Evolutionary conservation across 805 yeast genomes (phyloP).

Genomic region (Saccharomycopsis fermentans): DNA sequence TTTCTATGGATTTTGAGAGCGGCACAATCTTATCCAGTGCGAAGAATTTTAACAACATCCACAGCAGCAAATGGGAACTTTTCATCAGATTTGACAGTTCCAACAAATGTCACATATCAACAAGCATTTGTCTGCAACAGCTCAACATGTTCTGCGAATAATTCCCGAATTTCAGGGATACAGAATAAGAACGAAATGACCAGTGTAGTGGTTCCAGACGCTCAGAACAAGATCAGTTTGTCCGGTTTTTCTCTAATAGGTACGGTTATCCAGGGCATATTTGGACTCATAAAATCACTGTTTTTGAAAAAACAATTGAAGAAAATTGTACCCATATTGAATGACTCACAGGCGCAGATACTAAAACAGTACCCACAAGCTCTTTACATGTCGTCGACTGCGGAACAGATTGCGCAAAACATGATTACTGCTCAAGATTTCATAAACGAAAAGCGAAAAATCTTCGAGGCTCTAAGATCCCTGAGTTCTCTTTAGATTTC

Average conservation of each 20-base stretch:
- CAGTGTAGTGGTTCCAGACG: background rate
- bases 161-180: background rate
- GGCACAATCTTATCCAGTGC: no score
- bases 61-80: no score
- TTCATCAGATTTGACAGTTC: no score
- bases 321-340: background rate
- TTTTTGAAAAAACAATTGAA: background rate
- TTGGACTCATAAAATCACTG: background rate
- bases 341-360: background rate
- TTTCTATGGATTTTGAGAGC: no score
- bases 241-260: background rate
- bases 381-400: background rate
- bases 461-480: background rate
- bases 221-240: background rate
- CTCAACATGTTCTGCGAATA: no score
- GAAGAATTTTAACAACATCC: no score
- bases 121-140: no score
- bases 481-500: background rate
- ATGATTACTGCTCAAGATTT: background rate
- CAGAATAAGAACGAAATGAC: background rate
- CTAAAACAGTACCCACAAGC: background rate
- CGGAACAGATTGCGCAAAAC: background rate
- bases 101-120: no score
- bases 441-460: background rate
- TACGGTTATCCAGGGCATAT: background rate